Evolutionary conservation across 176 grass and related monocot species (phyloP).

Genomic region (Carex parvula): DNA sequence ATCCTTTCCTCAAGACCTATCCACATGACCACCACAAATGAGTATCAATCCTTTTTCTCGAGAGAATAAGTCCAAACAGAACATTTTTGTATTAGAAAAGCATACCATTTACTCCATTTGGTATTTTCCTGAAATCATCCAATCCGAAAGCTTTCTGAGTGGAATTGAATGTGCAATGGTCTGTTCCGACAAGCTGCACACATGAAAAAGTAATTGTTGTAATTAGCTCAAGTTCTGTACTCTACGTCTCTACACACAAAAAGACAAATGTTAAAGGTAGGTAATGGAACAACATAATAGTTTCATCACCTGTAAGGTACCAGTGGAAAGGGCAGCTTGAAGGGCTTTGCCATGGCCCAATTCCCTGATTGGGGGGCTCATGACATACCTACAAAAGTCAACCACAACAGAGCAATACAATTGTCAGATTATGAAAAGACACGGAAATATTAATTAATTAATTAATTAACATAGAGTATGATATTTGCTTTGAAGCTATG

Average conservation of each 20-base stretch:
- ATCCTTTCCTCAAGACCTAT: conserved; percentile 90
- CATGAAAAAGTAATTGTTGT: conserved; percentile 15
- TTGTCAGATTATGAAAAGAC: neutral
- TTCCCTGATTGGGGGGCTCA: conserved; percentile 93
- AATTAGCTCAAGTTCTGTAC: neutral
- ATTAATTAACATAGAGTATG: neutral
- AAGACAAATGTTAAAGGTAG: neutral
- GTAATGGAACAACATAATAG: neutral
- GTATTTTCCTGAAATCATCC: conserved; percentile 92
- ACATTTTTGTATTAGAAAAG: neutral
- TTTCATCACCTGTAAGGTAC: conserved; percentile 69
- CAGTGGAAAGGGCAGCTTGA: conserved; percentile 82
- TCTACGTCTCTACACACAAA: neutral
- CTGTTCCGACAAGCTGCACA: conserved; percentile 96
- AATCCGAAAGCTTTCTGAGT: conserved; percentile 90
- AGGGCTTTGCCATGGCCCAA: conserved; percentile 77
- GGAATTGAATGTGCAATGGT: conserved; percentile 92
- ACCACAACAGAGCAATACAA: conserved; percentile 27
- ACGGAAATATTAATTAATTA: neutral
- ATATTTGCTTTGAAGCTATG: conserved; percentile 68
- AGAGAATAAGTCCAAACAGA: conserved; percentile 18
- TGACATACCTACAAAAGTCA: conserved; percentile 71
- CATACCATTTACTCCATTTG: conserved; percentile 91
- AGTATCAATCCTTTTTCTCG: conserved; percentile 13
- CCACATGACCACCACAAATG: neutral